These are phyloP conservation scores for Phytopythium delawarense DNA, from an alignment of 352 stramenopile species.

Conservation along the genomic window DNA sequence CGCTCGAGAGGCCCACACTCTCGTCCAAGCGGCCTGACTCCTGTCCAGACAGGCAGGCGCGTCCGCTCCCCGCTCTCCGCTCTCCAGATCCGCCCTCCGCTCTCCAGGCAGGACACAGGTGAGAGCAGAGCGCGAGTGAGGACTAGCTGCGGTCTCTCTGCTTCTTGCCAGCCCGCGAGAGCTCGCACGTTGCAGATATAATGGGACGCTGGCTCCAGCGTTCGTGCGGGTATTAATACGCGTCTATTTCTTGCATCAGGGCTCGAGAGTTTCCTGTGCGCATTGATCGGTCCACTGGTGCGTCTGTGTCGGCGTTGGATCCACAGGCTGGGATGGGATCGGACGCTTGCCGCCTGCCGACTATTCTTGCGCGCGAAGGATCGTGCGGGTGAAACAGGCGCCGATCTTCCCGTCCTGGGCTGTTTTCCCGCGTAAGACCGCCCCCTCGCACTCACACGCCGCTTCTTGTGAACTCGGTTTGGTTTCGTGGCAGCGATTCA, in stretches of 20 bases:
- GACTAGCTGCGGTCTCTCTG: background rate
- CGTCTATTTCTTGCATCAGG: background rate
- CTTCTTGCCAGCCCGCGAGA: background rate
- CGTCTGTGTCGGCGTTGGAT: background rate
- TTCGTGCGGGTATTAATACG: background rate
- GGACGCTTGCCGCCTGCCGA: background rate
- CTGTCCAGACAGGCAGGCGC: too few species aligned
- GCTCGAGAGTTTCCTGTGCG: background rate
- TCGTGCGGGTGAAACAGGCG: background rate
- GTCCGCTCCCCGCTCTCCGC: too few species aligned
- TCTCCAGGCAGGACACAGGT: too few species aligned
- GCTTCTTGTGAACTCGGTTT: background rate
- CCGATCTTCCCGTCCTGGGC: background rate
- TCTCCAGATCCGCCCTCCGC: too few species aligned
- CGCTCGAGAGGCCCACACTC: too few species aligned
- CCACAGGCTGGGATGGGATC: background rate
- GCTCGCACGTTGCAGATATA: background rate
- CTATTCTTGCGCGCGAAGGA: background rate
- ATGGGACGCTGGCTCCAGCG: background rate
- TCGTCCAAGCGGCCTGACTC: too few species aligned
- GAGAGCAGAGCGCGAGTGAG: too few species aligned
- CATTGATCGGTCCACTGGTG: background rate
- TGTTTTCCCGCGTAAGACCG: background rate
- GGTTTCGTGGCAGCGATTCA: slow-evolving; percentile 1
- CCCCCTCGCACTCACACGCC: background rate